phyloP scores from a whole-genome alignment of 2,329 filamentous ascomycete species.

The Claviceps capensis region DNA sequence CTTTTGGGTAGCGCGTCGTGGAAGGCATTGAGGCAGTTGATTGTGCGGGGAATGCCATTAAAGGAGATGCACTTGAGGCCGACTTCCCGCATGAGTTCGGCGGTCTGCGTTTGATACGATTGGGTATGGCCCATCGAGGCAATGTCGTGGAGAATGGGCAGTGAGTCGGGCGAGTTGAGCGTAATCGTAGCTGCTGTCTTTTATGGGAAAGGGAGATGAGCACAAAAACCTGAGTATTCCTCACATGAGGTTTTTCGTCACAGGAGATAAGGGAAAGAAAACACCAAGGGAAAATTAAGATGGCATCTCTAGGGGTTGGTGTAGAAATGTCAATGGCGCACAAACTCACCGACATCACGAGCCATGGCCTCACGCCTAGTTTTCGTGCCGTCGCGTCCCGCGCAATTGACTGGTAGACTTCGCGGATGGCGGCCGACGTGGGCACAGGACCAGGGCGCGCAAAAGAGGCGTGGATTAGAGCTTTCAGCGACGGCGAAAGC shows the following conservation, averaged over 20 bases:
- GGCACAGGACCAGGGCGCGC: conserved; percentile 51
- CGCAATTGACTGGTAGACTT: conserved; percentile 51
- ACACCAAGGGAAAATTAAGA: no score
- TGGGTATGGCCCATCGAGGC: conserved; percentile 19
- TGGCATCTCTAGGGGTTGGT: no score
- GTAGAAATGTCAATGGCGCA: no score
- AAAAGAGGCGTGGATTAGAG: conserved; percentile 57
- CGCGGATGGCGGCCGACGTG: conserved; percentile 47
- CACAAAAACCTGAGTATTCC: background rate
- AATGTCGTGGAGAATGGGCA: conserved; percentile 46
- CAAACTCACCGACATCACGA: conserved; percentile 45
- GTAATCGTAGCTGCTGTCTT: conserved; percentile 74
- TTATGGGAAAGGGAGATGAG: background rate
- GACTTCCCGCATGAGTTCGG: conserved; percentile 62
- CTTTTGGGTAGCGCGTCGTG: conserved; percentile 44
- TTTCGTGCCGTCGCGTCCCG: conserved; percentile 46
- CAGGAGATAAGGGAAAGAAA: no score
- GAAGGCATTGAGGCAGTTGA: conserved; percentile 70
- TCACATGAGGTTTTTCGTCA: background rate
- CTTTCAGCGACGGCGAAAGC: conserved; percentile 56
- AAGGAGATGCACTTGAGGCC: conserved; percentile 68
- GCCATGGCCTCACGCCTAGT: conserved; percentile 51
- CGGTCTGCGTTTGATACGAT: conserved; percentile 29
- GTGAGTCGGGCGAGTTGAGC: conserved; percentile 69
- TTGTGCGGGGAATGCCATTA: conserved; percentile 71